Evolutionary conservation across 805 yeast species (phyloP), one percentile per base, ranked within the genome.

Genomic region (Metschnikowia kofuensis): DNA sequence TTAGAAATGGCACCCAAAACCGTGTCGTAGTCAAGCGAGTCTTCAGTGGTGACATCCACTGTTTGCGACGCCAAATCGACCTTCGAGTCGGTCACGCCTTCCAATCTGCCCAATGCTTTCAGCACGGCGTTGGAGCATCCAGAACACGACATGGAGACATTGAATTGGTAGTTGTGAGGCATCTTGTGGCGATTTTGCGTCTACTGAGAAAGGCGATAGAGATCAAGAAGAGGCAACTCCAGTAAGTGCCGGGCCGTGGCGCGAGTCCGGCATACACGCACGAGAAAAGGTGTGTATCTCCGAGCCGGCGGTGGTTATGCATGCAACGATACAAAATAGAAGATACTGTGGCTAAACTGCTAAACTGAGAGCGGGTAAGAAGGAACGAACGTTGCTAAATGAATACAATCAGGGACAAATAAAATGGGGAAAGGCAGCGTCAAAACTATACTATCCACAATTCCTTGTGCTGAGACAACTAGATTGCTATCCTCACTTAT

Each of bases 91-190:
- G 83, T 76, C 42, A 92, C 94, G 3, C 96, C 97, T 40, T 82
- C 83, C 40, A 87, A 74, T 56, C 77, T 82, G 38, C 73, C 76
- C 48, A 90, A 77, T 0, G 83, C 97, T 60, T 87, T 81, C 67
- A 83, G 80, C 42, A 92, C 87, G 7, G 98, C 97, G 49, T 78
- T 81, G 21, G 96, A 86, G 69, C 99, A 92, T 14, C 96, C 89
- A 12, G 86, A 78, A 63, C 97, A 91, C 47, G 87, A 61, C 97
- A 90, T 90, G 40, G 84, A 74, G 49, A 91, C 97, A 52, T 89
- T 79, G 66, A 80, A 90, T 57, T 84, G 86, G 68, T 87, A 89
- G 60, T 85, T 46, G 51, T 56, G 59, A 32, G 59, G 45, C 59
- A 56, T 56, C 46, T 35, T 40, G 42, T 5, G 29, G 35, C 13